Evolutionary conservation across 225 moss, liverwort and hornwort species (phyloP).

Genomic region (Marchantia polymorpha): DNA sequence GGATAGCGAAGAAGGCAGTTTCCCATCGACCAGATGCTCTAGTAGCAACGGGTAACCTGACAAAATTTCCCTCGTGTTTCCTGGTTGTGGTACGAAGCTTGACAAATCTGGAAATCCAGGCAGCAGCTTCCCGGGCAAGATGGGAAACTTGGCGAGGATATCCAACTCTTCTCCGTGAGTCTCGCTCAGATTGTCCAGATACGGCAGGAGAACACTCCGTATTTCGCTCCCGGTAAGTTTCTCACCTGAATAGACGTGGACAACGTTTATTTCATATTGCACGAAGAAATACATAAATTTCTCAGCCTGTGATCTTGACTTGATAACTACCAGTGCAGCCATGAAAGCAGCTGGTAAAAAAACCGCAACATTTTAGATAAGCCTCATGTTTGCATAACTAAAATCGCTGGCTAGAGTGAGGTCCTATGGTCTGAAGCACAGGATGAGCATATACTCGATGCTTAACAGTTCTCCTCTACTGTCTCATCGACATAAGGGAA

Average conservation of each 20-base stretch:
- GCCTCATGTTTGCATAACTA: too few species aligned
- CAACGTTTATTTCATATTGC: background rate
- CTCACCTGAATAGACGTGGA: conserved; percentile 15
- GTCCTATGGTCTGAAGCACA: too few species aligned
- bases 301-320: background rate
- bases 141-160: conserved; percentile 15
- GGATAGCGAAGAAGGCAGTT: conserved; percentile 24
- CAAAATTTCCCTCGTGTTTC: conserved; percentile 14
- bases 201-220: conserved; percentile 25
- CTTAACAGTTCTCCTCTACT: too few species aligned
- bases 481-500: too few species aligned
- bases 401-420: too few species aligned
- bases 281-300: background rate
- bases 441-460: too few species aligned
- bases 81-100: conserved; percentile 26
- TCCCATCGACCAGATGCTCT: conserved; percentile 32
- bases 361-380: too few species aligned
- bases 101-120: conserved; percentile 18
- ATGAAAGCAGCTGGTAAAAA: too few species aligned
- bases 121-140: background rate
- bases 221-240: conserved; percentile 25
- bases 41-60: conserved; percentile 26
- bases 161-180: conserved; percentile 6
- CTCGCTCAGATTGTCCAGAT: conserved; percentile 20
- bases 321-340: background rate